phyloP scores from a whole-genome alignment of 2,329 filamentous ascomycete species.

The Calonectria pseudoturangicola region DNA sequence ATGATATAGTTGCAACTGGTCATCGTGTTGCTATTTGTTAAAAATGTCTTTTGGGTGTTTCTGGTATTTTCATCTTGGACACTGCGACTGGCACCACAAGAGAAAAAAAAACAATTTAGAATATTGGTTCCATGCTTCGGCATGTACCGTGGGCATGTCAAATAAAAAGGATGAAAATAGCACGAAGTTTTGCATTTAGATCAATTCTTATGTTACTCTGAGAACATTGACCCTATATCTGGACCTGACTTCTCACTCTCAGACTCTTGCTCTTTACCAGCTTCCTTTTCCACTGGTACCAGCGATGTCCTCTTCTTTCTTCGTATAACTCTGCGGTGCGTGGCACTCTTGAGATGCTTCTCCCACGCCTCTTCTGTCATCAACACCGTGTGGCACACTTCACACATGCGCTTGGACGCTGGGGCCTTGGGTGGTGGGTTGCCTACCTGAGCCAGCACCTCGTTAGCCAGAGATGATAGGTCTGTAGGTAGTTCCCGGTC shows the following conservation, averaged over 20 bases:
- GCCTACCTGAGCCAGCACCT: constrained; percentile 72
- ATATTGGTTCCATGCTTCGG: too few species aligned
- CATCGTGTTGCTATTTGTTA: not conserved
- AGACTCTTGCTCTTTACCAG: constrained; percentile 25
- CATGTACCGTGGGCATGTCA: not conserved
- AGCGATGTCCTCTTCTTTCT: constrained; percentile 62
- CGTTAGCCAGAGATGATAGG: constrained; percentile 68
- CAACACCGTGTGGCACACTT: constrained; percentile 80
- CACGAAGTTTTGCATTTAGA: not conserved
- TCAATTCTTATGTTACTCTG: constrained; percentile 37
- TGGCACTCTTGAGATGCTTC: constrained; percentile 61
- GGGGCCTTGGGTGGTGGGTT: constrained; percentile 70
- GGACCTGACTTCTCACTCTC: constrained; percentile 50
- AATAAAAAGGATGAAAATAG: not conserved
- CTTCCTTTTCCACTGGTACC: constrained; percentile 55
- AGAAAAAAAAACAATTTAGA: not conserved
- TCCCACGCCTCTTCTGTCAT: constrained; percentile 72
- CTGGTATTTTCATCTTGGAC: not conserved
- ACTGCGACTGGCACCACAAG: not conserved
- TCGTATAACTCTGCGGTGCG: constrained; percentile 59
- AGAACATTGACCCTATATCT: constrained; percentile 56
- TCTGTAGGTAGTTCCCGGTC: constrained; percentile 70
- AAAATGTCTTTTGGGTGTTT: not conserved
- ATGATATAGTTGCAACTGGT: not conserved
- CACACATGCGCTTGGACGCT: constrained; percentile 78